Conservation (phyloP, 805 yeast species). For the Komagataella populi region DNA sequence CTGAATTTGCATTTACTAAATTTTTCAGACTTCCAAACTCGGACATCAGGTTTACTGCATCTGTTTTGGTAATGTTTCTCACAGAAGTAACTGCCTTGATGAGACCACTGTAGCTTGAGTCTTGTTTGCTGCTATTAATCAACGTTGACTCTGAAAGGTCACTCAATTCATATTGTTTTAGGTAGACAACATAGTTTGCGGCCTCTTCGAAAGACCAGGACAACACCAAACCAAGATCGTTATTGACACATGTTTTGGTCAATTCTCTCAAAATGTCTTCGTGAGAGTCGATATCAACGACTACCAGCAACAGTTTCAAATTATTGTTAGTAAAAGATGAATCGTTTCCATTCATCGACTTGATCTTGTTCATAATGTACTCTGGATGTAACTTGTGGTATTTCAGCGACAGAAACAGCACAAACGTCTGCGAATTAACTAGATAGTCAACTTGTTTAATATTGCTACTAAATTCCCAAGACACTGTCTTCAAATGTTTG, state of each 20-base stretch:
- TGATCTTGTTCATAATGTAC: slow-evolving; percentile 47
- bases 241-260: slow-evolving; percentile 32
- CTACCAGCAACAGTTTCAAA: slow-evolving; percentile 41
- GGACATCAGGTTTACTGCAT: slow-evolving; percentile 34
- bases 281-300: slow-evolving; percentile 52
- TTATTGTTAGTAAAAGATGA: slow-evolving; percentile 20
- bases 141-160: slow-evolving; percentile 14
- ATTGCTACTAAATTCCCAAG: slow-evolving; percentile 37
- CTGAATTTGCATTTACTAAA: slow-evolving; percentile 20
- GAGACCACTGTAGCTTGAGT: slow-evolving; percentile 29
- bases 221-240: slow-evolving; percentile 32
- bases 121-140: slow-evolving; percentile 10
- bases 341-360: slow-evolving; percentile 6
- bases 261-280: slow-evolving; percentile 33
- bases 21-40: slow-evolving; percentile 30
- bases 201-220: slow-evolving; percentile 47
- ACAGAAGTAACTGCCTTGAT: slow-evolving; percentile 31
- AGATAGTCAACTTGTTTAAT: slow-evolving; percentile 49
- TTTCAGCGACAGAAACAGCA: slow-evolving; percentile 51
- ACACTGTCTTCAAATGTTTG: slow-evolving; percentile 34
- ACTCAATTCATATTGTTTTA: slow-evolving; percentile 19
- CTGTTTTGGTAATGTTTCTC: slow-evolving; percentile 37
- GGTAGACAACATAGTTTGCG: slow-evolving; percentile 23
- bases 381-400: slow-evolving; percentile 72
- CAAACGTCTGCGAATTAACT: slow-evolving; percentile 39